Conservation (phyloP, 805 yeast genomes). For the Saccharomyces paradoxus region DNA sequence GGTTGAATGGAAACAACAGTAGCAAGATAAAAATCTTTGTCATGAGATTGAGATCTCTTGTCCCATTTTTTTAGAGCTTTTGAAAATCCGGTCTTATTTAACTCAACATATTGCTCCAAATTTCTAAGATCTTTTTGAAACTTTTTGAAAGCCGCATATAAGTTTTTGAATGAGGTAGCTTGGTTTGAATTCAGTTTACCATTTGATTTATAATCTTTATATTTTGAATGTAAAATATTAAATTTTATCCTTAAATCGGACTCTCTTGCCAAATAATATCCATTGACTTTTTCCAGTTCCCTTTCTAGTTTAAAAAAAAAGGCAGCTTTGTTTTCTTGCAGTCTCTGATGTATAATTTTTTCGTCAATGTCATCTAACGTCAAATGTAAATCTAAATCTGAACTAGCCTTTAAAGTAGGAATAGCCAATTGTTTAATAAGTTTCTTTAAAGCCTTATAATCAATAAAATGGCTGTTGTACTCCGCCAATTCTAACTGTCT, state of each 20-base stretch:
- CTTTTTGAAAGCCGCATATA: constrained; percentile 83
- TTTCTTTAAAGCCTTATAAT: constrained; percentile 89
- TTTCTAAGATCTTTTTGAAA: constrained; percentile 83
- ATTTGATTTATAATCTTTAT: constrained; percentile 38
- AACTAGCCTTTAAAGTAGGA: constrained; percentile 22
- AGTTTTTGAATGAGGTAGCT: constrained; percentile 69
- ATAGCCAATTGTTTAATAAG: constrained; percentile 73
- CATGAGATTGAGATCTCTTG: constrained; percentile 87
- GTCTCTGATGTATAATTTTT: constrained; percentile 37
- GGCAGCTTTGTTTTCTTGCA: constrained; percentile 86
- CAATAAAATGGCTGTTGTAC: constrained; percentile 86
- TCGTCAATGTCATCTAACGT: constrained; percentile 33
- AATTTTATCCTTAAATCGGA: constrained; percentile 73
- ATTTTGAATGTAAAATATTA: constrained; percentile 68
- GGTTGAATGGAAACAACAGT: constrained; percentile 96
- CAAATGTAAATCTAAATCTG: constrained; percentile 12
- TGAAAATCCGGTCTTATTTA: constrained; percentile 92
- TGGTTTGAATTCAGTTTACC: constrained; percentile 47
- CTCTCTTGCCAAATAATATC: constrained; percentile 86
- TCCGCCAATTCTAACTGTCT: constrained; percentile 93
- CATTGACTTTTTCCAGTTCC: constrained; percentile 89
- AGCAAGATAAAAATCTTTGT: constrained; percentile 82
- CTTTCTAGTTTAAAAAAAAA: constrained; percentile 83
- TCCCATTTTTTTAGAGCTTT: constrained; percentile 98
- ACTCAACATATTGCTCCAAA: constrained; percentile 85